phyloP scores from a whole-genome alignment of 2,329 filamentous ascomycete species.

The Fusarium guadeloupense region DNA sequence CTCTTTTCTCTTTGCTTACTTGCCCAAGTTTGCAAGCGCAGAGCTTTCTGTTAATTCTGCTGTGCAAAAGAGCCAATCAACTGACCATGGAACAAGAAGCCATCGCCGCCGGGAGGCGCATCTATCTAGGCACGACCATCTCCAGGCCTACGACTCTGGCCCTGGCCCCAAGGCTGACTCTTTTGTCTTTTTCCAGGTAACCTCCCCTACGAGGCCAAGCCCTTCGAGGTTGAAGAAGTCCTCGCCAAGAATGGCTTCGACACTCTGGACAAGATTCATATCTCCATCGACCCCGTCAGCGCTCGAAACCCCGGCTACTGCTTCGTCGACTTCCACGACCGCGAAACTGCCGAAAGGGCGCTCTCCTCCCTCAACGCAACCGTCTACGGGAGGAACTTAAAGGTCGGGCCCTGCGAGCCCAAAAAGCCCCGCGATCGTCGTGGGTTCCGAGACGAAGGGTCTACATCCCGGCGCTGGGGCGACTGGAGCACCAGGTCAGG shows the following conservation, averaged over 20 bases:
- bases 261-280: conserved; percentile 66
- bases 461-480: conserved; percentile 54
- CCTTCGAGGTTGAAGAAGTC: conserved; percentile 69
- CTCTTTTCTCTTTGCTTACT: too few species aligned
- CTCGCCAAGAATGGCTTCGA: conserved; percentile 56
- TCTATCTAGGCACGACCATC: conserved; percentile 60
- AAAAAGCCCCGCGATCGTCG: conserved; percentile 48
- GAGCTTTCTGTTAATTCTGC: neutral
- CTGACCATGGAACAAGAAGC: conserved; percentile 30
- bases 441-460: conserved; percentile 17
- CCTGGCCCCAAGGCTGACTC: conserved; percentile 1
- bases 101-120: conserved; percentile 52
- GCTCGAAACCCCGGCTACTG: conserved; percentile 78
- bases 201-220: conserved; percentile 63
- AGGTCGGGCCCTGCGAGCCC: conserved; percentile 72
- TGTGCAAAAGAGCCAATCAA: neutral
- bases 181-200: conserved; percentile 48
- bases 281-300: conserved; percentile 74
- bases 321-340: conserved; percentile 72
- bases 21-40: neutral
- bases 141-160: neutral
- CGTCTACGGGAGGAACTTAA: conserved; percentile 67
- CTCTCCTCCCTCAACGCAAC: conserved; percentile 64
- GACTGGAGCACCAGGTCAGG: conserved; percentile 50
- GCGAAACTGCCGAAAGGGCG: conserved; percentile 61